Percentiles rank a stretch among this genome's conserved stretches.
phyloP scores from a whole-genome alignment of 179 eudicot species.

The Patellifolia procumbens region DNA sequence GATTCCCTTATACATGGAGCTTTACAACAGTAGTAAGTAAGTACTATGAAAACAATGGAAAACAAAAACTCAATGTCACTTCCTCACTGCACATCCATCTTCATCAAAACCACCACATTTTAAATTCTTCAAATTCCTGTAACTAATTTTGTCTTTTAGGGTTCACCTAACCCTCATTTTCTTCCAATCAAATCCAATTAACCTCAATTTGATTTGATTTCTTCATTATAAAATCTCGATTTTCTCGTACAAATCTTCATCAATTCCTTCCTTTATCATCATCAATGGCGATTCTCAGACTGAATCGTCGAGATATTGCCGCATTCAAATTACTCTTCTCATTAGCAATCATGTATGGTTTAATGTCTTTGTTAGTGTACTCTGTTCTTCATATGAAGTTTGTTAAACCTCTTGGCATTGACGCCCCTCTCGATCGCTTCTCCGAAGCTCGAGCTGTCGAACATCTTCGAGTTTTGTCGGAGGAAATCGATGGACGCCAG shows the following conservation, averaged over 20 bases:
- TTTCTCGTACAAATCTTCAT: too few relatives aligned
- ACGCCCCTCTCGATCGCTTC: conserved; percentile 72
- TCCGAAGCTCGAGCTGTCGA: conserved; percentile 82
- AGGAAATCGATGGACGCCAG: conserved; percentile 79
- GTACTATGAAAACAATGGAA: too few relatives aligned
- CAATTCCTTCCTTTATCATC: not conserved
- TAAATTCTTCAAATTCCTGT: not conserved
- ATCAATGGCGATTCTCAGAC: conserved; percentile 50
- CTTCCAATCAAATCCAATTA: too few relatives aligned
- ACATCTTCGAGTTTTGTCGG: conserved; percentile 66
- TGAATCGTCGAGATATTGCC: conserved; percentile 42
- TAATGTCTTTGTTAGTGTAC: conserved; percentile 54
- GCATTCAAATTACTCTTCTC: conserved; percentile 55
- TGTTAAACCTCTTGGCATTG: conserved; percentile 54
- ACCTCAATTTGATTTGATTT: too few relatives aligned
- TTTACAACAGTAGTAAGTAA: too few relatives aligned
- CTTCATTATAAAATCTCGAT: too few relatives aligned
- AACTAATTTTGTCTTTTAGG: conserved; percentile 20
- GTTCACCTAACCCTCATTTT: not conserved
- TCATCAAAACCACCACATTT: conserved; percentile 4
- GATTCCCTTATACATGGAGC: too few relatives aligned
- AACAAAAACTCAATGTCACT: too few relatives aligned
- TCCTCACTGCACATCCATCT: not conserved
- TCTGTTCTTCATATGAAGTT: conserved; percentile 67
- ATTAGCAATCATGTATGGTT: conserved; percentile 54